Evolutionary conservation across 257 asterid genomes (phyloP), one percentile per base, ranked within the genome.

Genomic region (Solanum ossicruentum): DNA sequence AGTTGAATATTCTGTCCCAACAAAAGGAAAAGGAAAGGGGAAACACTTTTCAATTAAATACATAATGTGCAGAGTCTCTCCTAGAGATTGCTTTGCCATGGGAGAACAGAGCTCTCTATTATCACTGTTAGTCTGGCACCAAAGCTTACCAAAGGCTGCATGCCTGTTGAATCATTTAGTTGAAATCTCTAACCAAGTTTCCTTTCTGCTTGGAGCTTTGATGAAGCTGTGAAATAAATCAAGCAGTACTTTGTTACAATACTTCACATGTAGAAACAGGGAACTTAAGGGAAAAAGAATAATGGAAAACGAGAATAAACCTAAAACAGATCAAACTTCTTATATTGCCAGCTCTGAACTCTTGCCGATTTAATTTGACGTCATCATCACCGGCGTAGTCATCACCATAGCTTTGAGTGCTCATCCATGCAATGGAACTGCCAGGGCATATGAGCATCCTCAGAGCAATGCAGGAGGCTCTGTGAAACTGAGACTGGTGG

Each of bases 401-500:
- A 10, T 82, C 41, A 36, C 12, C 39, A 41, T 82, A 32, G 77
- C 69, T 12, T 52, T 32, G 67, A 45, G 93, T 89, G 89, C 97
- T 83, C 91, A 1, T 81, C 43, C 55, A 63, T 84, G 69, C 83
- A n/a, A 84, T 51, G 84, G 90, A 86, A 88, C 75, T 87, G 87
- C 91, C 90, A 86, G 89, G 85, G 87, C 73, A 82, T 21, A 26
- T 81, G 87, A 89, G 89, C 93, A 89, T 89, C 90, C 88, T 87
- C 87, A 32, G 54, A 70, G 58, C 75, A 72, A 83, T 43, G 79
- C 75, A 89, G 88, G 89, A 84, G 89, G 93, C 91, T 82, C 88
- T 54, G 32, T 67, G 65, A 51, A 89, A 91, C 97, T 92, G 92
- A 90, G 95, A 88, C 87, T 61, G 81, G 85, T 90, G 91, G 89